Evolutionary conservation across 129 eudicot species (phyloP), one percentile per base, ranked within the genome.

Genomic region (Logfia minima): DNA sequence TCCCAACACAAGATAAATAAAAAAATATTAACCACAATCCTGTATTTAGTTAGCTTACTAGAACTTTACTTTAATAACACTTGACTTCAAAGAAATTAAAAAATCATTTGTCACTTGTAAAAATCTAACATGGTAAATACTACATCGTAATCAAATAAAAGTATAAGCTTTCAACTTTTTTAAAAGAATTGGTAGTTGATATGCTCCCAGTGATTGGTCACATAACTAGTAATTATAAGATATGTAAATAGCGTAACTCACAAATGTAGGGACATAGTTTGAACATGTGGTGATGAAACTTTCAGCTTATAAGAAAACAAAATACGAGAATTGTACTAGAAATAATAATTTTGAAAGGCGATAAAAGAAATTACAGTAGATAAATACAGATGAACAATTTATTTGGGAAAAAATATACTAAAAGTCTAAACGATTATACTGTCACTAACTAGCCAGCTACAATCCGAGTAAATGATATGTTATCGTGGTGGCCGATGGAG

Each of bases 391-490:
- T 45, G 0, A 55, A 55, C 18, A 8, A 45, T 55, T 5, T 55
- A 55, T 2, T n/a, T 58, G 2, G 11, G 0, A 19, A 19, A 75
- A 10, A 5, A 45, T 70, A 45, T 6, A 43, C 19, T 2, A 22
- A 70, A 70, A 17, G 35, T 60, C 28, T n/a, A 60, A 35, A 31
- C 0, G 23, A 14, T n/a, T 70, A 43, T 41, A 48, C 22, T 51
- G 10, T 48, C 63, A 48, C 62, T 8, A 17, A 43, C 43, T 70
- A 51, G 29, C 65, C 26, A 29, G 65, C 76, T 72, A 72, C 76
- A 5, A 72, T 55, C 10, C 10, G 23, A 77, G 35, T 24, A 48
- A 26, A 9, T 69, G 45, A 69, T 78, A 39, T 23, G 71, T 1
- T 34, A 8, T 11, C 34, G 62, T 70, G 32, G 43, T 68, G 61